Base-by-base conservation (phyloP, 176 grass and related monocot genomes). In the Phoenix dactylifera region DNA sequence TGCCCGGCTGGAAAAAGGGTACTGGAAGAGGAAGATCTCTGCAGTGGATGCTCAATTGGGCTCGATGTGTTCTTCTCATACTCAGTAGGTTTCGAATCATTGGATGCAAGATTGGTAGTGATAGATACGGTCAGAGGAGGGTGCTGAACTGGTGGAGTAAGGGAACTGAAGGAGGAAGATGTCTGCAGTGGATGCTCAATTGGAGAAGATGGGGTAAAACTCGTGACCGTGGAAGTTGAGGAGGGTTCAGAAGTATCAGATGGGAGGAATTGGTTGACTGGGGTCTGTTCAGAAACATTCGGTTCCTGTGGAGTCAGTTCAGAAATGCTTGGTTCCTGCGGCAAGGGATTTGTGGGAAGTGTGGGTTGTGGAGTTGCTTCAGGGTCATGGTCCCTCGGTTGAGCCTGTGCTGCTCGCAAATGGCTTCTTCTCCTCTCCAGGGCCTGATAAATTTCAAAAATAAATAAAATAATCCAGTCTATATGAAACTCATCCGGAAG, bases 391-490 rank as follows among this genome's bases (percentile, higher is more conserved):
- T 57, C 76, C 50, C 68, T 74, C 63, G 69, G 80, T 69, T 12
- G 9, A 44, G 6, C 35, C 35, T 1, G 35, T 71, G 72, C 51
- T 55, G 63, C 63, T 54, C 22, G 26, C 50, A 76, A 51, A 4
- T 49, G 58, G 60, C 18, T 87, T 75, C 54, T 59, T 3, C 15
- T 83, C 71, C 59, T 79, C 77, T 88, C 77, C 26, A 88, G 25
- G 24, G 70, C 77, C 84, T 93, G 3, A 44, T 9, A 12, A 44
- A 44, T 44, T 44, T 44, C 35, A 44, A 44, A 25, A 44, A 44
- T 44, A 44, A 12, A 44, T 44, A 44, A 44, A 44, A 44, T 12
- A 44, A 14, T 44, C 35, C 2, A 44, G 35, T 44, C 9, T 0
- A 6, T 10, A 14, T 44, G 29, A 32, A 44, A 44, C 10, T 44